Evolutionary conservation across 2,329 filamentous ascomycete genomes (phyloP), one percentile per base, ranked within the genome.

Genomic region (Microcyclosporella mali): DNA sequence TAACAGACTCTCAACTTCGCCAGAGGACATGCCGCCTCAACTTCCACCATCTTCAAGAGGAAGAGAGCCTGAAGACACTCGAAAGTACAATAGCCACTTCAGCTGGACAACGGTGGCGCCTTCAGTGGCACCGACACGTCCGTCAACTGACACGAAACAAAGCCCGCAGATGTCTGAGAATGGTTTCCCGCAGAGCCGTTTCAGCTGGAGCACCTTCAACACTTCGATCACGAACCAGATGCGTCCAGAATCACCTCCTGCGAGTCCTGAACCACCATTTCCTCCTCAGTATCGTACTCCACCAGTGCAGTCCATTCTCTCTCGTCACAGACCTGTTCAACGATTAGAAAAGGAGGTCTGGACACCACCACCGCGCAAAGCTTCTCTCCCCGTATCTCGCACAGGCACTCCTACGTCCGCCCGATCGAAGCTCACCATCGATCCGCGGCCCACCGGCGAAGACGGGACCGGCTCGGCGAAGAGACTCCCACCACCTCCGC

Each of bases 161-260:
- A 44, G 41, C 31, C 30, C 21, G 25, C 35, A 44, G 17, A 19
- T 25, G 12, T 30, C 25, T 11, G 35, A 36, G 21, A 36, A 39
- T 12, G 27, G 4, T 30, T 30, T 41, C 27, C 40, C 37, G 35
- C 40, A 48, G 15, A 66, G 65, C 47, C 65, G 62, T 42, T 69
- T 68, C 56, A 67, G 65, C 53, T 69, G 66, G 66, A 67, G 65
- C 28, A 69, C 66, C 12, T 51, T 63, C 37, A 59, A 60, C 44
- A 70, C 63, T 30, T 53, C 12, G 6, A 12, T 16, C 30, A 66
- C 64, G 2, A 63, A 67, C 43, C 64, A 68, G 36, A 47, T 35
- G n/a, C 50, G 47, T 9, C 62, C 55, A 10, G 57, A 66, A 40
- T 67, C 66, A 36, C 66, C 66, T 31, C 67, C 67, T 2, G 62